Conservation (phyloP, 2,329 filamentous ascomycete species). For the Trichoderma gracile region DNA sequence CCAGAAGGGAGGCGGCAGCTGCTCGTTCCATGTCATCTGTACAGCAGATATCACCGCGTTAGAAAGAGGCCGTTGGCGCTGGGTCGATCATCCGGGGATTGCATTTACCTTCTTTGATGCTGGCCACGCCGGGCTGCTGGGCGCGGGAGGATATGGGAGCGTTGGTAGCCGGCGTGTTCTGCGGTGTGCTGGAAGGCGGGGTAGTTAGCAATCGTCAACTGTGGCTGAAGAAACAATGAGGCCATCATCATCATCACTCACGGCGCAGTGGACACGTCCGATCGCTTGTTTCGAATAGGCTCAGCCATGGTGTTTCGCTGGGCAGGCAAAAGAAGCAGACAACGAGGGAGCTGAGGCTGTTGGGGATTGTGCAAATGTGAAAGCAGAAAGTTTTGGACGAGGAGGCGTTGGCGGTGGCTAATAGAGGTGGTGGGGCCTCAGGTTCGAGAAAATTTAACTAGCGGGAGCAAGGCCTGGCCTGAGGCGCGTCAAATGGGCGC, state of each 20-base stretch:
- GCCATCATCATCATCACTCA: slow-evolving; percentile 45
- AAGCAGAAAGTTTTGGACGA: slow-evolving; percentile 39
- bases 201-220: slow-evolving; percentile 40
- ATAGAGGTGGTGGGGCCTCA: slow-evolving; percentile 44
- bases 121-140: slow-evolving; percentile 88
- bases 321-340: slow-evolving; percentile 31
- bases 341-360: slow-evolving; percentile 31
- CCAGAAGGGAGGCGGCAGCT: slow-evolving; percentile 87
- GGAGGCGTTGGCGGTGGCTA: slow-evolving; percentile 41
- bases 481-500: slow-evolving; percentile 32
- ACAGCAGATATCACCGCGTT: slow-evolving; percentile 21
- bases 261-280: slow-evolving; percentile 59
- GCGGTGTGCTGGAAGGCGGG: slow-evolving; percentile 74
- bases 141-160: slow-evolving; percentile 97
- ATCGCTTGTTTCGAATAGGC: slow-evolving; percentile 64
- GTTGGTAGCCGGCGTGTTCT: slow-evolving; percentile 95
- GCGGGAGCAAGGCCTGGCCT: slow-evolving; percentile 32
- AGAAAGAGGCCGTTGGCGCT: slow-evolving; percentile 25
- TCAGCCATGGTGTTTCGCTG: slow-evolving; percentile 57
- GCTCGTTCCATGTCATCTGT: slow-evolving; percentile 88
- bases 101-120: slow-evolving; percentile 91
- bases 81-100: neutral
- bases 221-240: neutral
- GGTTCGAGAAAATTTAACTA: slow-evolving; percentile 41
- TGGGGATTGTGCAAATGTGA: slow-evolving; percentile 33